Conservation (phyloP, 1,284 basidiomycete genomes). For the Naganishia liquefaciens region DNA sequence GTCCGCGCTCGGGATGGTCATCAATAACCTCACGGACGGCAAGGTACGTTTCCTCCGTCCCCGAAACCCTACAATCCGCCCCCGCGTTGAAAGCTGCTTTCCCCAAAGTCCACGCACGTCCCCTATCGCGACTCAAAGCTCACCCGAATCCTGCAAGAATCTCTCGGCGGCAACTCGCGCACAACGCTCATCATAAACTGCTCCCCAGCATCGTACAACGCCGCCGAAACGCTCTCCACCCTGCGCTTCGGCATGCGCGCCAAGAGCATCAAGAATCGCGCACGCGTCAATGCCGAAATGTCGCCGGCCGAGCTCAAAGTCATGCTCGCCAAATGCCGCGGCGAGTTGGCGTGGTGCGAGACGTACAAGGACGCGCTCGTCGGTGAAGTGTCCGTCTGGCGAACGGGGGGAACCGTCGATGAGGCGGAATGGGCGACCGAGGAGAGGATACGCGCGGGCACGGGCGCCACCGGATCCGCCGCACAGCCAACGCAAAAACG, state of each 20-base stretch:
- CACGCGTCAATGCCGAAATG: conserved; percentile 96
- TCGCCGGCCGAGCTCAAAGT: conserved; percentile 95
- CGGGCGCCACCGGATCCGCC: background rate
- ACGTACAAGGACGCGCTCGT: conserved; percentile 87
- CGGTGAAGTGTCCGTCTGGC: conserved; percentile 88
- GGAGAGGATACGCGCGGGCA: conserved; percentile 12
- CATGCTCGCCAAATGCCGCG: conserved; percentile 83
- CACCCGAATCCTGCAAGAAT: conserved; percentile 99
- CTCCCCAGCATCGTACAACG: conserved; percentile 95
- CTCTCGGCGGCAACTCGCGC: conserved; percentile 96
- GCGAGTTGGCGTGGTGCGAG: conserved; percentile 78
- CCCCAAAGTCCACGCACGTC: conserved; percentile 82
- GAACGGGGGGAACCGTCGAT: conserved; percentile 81
- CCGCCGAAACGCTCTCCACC: conserved; percentile 94
- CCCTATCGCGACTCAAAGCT: conserved; percentile 99
- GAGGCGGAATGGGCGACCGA: conserved; percentile 75
- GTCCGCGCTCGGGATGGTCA: conserved; percentile 98
- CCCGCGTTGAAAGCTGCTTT: background rate
- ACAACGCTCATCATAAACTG: conserved; percentile 99
- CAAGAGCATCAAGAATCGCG: conserved; percentile 99
- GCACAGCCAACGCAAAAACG: conserved; percentile 10
- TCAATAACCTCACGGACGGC: conserved; percentile 94
- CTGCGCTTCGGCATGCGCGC: conserved; percentile 98
- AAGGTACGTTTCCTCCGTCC: conserved; percentile 64
- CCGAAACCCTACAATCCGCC: background rate